Evolutionary conservation across 768 basidiomycete species (phyloP), one percentile per base, ranked within the genome.

Genomic region (Boletus vinaceobasis): DNA sequence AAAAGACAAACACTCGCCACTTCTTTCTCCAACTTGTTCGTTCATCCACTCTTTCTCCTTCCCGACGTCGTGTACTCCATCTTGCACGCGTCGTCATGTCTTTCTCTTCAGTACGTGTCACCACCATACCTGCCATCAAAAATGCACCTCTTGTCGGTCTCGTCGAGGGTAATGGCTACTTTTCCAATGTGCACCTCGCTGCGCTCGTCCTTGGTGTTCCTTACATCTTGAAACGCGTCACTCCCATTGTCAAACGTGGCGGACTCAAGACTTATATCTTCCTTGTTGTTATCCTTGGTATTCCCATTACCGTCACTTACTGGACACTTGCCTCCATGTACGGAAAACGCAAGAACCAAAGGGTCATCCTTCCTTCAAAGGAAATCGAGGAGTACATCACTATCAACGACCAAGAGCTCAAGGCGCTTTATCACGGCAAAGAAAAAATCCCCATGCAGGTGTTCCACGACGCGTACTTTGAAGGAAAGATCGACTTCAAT

Each of bases 401-500:
- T 43, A 87, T 98, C 75, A 86, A 91, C 56, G 93, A 96, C 75
- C 72, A 76, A 1, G 88, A 86, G 55, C 80, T 98, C 68, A 90
- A 85, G 76, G 77, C 79, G 31, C 77, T 84, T 55, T 98, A 95
- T 75, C 73, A 82, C 32, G 88, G 86, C 60, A 90, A 86, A 73
- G 82, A 85, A 63, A 98, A 97, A 74, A 98, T 99, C 54, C 94
- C 94, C 48, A 95, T 97, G 87, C 96, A 99, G 74, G 75, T 90
- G 61, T 96, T 97, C 79, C 88, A 98, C 68, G 97, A 99, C 77
- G 91, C 93, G 59, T 98, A 88, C 75, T 98, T 99, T 70, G 93
- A 95, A 47, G 87, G 87, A 46, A 98, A 98, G 75, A 84, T 95
- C 57, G 95, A 98, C 52, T 90, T 99, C 71, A 99, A 98, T 48